phyloP scores from a whole-genome alignment of 169 alveolate species.

The Eimeria falciformis region DNA sequence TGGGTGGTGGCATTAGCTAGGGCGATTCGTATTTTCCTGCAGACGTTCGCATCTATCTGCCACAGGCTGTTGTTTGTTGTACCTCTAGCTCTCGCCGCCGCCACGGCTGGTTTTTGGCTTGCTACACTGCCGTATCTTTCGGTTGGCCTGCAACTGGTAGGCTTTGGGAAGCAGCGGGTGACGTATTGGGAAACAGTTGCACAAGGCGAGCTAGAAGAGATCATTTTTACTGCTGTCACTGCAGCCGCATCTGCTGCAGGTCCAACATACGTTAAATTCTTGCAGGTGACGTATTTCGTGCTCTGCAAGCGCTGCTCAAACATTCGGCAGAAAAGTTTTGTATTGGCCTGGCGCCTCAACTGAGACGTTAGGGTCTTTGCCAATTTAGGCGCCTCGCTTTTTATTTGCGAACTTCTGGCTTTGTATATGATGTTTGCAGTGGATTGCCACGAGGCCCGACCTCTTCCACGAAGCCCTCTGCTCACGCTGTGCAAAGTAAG shows the following conservation, averaged over 20 bases:
- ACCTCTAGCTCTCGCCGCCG: slow-evolving; percentile 54
- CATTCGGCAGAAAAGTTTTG: background rate
- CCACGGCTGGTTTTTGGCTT: slow-evolving; percentile 58
- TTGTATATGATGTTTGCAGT: slow-evolving; percentile 38
- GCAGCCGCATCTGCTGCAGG: slow-evolving; percentile 73
- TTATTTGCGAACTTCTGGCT: background rate
- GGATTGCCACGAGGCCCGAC: slow-evolving; percentile 73
- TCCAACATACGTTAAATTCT: slow-evolving; percentile 35
- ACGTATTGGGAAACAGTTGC: slow-evolving; percentile 41
- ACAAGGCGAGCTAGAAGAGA: slow-evolving; percentile 64
- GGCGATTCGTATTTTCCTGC: background rate
- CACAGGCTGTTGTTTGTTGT: slow-evolving; percentile 38
- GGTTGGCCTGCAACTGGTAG: slow-evolving; percentile 14
- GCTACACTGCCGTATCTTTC: slow-evolving; percentile 42
- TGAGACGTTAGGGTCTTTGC: background rate
- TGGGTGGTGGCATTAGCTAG: background rate
- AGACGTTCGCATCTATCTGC: slow-evolving; percentile 23
- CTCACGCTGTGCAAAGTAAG: slow-evolving; percentile 69
- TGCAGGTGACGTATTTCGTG: slow-evolving; percentile 35
- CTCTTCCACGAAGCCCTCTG: slow-evolving; percentile 64
- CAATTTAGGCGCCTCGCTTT: background rate
- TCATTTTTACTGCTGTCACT: slow-evolving; percentile 55
- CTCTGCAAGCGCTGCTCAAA: background rate
- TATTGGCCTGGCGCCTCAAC: background rate
- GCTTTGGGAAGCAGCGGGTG: slow-evolving; percentile 7